These are phyloP conservation scores for Yamadazyma akitaensis DNA, from an alignment of 805 yeast species.

Conservation along the genomic window DNA sequence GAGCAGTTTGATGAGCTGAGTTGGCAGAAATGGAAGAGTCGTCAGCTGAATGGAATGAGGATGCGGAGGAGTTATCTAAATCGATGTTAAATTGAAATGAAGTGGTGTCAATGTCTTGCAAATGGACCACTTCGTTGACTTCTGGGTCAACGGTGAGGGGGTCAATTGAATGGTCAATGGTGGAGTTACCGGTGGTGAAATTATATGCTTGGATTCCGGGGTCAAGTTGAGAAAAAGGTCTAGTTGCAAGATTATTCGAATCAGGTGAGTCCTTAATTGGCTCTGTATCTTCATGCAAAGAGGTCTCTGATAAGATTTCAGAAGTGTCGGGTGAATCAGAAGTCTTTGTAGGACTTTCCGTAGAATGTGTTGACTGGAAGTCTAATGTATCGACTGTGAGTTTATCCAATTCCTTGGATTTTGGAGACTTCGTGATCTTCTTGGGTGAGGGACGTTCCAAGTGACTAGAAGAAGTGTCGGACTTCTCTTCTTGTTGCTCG, in stretches of 20 bases:
- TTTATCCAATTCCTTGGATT: background rate
- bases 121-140: conserved; percentile 9
- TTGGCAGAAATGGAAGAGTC: background rate
- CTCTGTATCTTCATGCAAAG: background rate
- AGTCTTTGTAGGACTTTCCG: background rate
- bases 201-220: background rate
- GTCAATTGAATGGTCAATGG: conserved; percentile 2
- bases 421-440: background rate
- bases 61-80: conserved; percentile 6
- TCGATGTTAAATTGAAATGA: conserved; percentile 14
- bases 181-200: background rate
- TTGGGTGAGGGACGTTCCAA: no score
- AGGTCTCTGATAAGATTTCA: no score
- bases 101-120: conserved; percentile 11
- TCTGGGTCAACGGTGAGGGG: conserved; percentile 8
- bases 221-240: background rate
- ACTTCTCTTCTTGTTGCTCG: no score
- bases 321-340: background rate
- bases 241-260: background rate
- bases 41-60: conserved; percentile 9
- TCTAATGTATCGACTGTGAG: background rate
- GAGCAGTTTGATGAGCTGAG: background rate
- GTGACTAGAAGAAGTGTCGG: no score
- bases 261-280: background rate
- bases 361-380: background rate